phyloP scores from a whole-genome alignment of 2,329 filamentous ascomycete genomes.

The Diaporthe citrichinensis region DNA sequence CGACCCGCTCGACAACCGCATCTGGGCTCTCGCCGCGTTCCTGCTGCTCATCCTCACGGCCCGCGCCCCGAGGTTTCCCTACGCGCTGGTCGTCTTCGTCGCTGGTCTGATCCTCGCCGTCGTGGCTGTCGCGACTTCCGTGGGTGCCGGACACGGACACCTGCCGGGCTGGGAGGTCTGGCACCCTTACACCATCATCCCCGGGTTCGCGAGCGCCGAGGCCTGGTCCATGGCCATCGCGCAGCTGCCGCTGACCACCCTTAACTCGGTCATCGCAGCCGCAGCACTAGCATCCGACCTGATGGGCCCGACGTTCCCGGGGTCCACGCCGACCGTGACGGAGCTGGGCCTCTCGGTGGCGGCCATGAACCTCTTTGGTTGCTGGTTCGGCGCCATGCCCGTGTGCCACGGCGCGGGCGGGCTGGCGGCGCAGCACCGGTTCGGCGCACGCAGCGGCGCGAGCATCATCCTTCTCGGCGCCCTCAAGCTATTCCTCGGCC shows the following conservation, averaged over 20 bases:
- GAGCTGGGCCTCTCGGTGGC: conserved; percentile 86
- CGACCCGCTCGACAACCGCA: conserved; percentile 81
- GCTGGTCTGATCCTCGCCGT: conserved; percentile 77
- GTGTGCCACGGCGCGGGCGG: conserved; percentile 95
- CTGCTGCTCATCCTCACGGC: conserved; percentile 78
- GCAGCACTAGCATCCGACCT: conserved; percentile 84
- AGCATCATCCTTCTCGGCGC: conserved; percentile 85
- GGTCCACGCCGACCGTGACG: conserved; percentile 76
- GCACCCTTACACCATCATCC: conserved; percentile 68
- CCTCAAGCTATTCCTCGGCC: conserved; percentile 81
- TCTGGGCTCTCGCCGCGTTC: conserved; percentile 84
- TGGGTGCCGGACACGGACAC: conserved; percentile 43
- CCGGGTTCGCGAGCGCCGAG: conserved; percentile 52
- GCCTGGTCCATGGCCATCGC: conserved; percentile 77
- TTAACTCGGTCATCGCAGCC: conserved; percentile 94
- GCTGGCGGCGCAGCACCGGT: conserved; percentile 90
- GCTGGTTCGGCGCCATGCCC: conserved; percentile 96
- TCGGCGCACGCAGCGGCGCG: conserved; percentile 89
- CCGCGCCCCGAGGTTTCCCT: conserved; percentile 75
- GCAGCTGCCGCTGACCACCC: conserved; percentile 89
- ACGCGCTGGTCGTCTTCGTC: conserved; percentile 80
- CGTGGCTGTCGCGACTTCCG: conserved; percentile 50
- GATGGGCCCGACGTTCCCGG: conserved; percentile 72
- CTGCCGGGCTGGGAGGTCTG: conserved; percentile 72
- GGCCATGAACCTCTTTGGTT: conserved; percentile 85